Evolutionary conservation across 495 filamentous ascomycete species (phyloP).

Genomic region (Annulohypoxylon moriforme): DNA sequence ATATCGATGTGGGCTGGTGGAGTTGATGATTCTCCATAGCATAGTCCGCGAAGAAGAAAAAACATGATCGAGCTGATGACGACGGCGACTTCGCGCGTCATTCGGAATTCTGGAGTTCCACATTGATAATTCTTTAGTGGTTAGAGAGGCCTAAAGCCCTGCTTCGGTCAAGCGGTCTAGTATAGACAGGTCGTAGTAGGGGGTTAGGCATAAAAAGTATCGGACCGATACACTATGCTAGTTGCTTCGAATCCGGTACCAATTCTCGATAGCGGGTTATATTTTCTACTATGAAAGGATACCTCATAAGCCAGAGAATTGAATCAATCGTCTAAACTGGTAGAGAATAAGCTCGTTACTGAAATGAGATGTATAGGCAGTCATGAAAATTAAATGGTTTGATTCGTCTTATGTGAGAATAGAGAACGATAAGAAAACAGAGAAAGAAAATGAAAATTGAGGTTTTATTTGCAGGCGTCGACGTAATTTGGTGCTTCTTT

Average conservation of each 20-base stretch:
- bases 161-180: background rate
- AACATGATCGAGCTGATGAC: slow-evolving; percentile 5
- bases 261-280: slow-evolving; percentile 4
- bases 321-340: background rate
- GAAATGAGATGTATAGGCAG: background rate
- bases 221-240: slow-evolving; percentile 28
- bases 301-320: background rate
- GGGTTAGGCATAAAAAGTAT: slow-evolving; percentile 15
- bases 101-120: slow-evolving; percentile 1
- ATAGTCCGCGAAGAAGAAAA: background rate
- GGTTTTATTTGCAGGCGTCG: background rate
- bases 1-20: background rate
- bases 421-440: background rate
- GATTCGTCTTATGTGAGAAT: background rate
- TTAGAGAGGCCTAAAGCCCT: background rate
- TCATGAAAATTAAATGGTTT: background rate
- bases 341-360: background rate
- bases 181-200: background rate
- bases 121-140: background rate
- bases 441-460: background rate
- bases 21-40: background rate
- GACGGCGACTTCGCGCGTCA: slow-evolving; percentile 9
- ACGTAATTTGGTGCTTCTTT: background rate
- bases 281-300: background rate
- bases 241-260: slow-evolving; percentile 7